Conservation (phyloP, 345 rosid species). For the Eucalyptus cloeziana region DNA sequence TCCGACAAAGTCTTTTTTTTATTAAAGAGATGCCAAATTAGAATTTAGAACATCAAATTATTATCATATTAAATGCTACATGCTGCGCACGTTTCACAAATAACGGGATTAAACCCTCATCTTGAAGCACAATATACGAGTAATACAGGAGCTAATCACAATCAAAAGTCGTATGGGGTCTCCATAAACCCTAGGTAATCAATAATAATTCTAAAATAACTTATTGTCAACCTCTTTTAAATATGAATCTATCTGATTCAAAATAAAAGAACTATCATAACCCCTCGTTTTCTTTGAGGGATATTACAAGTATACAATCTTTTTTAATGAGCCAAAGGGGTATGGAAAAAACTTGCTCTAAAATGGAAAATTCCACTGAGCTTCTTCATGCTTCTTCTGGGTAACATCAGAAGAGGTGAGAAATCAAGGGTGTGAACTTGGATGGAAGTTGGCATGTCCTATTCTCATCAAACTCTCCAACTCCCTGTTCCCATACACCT, state of each 20-base stretch:
- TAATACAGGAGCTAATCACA: neutral
- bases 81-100: neutral
- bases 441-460: conserved; percentile 29
- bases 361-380: neutral
- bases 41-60: neutral
- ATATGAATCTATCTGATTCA: neutral
- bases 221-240: neutral
- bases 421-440: conserved; percentile 14
- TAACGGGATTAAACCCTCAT: neutral
- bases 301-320: neutral
- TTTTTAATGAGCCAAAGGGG: neutral
- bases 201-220: neutral
- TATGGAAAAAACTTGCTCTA: neutral
- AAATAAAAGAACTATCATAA: neutral
- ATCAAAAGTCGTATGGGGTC: neutral
- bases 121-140: neutral
- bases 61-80: neutral
- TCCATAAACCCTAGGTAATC: neutral
- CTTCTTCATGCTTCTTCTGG: neutral
- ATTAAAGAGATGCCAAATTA: too few species aligned
- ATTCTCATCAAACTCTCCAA: conserved; percentile 36
- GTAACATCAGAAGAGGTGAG: neutral
- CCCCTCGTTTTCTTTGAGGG: neutral
- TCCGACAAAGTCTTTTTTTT: neutral
- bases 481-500: conserved; percentile 39